Evolutionary conservation across 164 flowering plant species (phyloP), one percentile per base, ranked within the genome.

Genomic region (Nymphaea colorata): DNA sequence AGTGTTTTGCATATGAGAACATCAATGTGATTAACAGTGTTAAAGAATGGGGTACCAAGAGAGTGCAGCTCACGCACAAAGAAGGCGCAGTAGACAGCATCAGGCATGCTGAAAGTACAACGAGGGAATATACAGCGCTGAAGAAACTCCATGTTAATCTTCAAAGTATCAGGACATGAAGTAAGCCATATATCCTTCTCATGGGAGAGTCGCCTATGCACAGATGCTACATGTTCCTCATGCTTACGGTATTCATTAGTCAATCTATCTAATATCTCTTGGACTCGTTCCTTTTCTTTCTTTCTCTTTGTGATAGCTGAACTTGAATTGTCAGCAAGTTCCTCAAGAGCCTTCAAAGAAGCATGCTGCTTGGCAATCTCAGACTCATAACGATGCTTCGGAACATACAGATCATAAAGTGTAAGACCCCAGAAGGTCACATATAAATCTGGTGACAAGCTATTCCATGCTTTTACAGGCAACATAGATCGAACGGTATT

Each of bases 121-220:
- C 99, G 94, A 0, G 99, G 99, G 69, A 95, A 90, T 62, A 95
- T 90, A 79, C 99, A 95, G 4, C 99, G 94, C 82, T 95, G 99
- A 62, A 95, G 91, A 70, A 95, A 95, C 79, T 95, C 99, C 98
- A 95, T 92, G 74, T 95, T 95, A 43, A 95, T 95, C 84, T 95
- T 95, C 60, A 92, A 73, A 57, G 99, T 90, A 80, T 95, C 99
- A 51, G 93, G 99, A 68, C 99, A 95, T 16, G 94, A 88, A 75
- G 97, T 95, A 70, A 89, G 73, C 99, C 99, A 95, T 43, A 77
- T 95, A 70, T 95, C 99, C 76, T 95, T 95, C 69, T 95, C 99
- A 69, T 80, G 91, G 62, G 90, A 73, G 72, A 95, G 93, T 55
- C 98, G 84, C 62, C 80, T 77, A 65, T 79, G 88, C 68, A 95